Base-by-base conservation (phyloP, 2,329 filamentous ascomycete species). In the Aspergillus sp. region DNA sequence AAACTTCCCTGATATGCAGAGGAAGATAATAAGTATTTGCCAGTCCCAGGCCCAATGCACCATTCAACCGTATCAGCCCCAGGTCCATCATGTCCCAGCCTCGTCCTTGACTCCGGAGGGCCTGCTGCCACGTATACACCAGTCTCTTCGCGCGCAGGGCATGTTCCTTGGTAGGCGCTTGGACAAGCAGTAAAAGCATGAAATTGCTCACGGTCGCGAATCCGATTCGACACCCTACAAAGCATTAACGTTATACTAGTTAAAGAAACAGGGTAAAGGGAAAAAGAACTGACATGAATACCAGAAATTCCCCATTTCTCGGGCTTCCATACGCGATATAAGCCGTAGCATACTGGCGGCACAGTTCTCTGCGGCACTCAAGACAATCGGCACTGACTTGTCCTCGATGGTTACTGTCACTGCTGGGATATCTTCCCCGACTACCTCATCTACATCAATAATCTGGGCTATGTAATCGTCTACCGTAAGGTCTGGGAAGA, bases 171-270 rank as follows among this genome's bases (percentile, higher is more conserved):
- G 64, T 71, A 0, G 70, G 70, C 1, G 70, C 67, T 56, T 73
- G 68, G 7, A 73, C 66, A 1, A 73, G 60, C 6, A 73, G 61
- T 7, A 73, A 52, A 49, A 72, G 64, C n/a, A 67, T 56, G 45
- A 72, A 73, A 35, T 73, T 73, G 12, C 70, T 73, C 15, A 73
- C 67, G 1, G 70, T 70, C n/a, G 70, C 69, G 33, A 73, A 73
- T 9, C 69, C 65, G 44, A 73, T 67, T 3, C 70, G 68, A 8
- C 68, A 69, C 70, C 70, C 70, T 73, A 15, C 21, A n/a, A 19
- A 2, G 12, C n/a, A 21, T 51, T 48, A 51, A 35, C 19, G 8
- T 23, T 24, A 3, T 12, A 0, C 23, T 21, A 1, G 1, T 4
- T 1, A 21, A 1, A 41, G 15, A 43, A 17, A n/a, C 21, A 1